A percentile compares a stretch with the other conserved stretches of the same genome.
These are phyloP conservation scores for Biscutella auriculata DNA, from an alignment of 441 rosid species.

Conservation along the genomic window DNA sequence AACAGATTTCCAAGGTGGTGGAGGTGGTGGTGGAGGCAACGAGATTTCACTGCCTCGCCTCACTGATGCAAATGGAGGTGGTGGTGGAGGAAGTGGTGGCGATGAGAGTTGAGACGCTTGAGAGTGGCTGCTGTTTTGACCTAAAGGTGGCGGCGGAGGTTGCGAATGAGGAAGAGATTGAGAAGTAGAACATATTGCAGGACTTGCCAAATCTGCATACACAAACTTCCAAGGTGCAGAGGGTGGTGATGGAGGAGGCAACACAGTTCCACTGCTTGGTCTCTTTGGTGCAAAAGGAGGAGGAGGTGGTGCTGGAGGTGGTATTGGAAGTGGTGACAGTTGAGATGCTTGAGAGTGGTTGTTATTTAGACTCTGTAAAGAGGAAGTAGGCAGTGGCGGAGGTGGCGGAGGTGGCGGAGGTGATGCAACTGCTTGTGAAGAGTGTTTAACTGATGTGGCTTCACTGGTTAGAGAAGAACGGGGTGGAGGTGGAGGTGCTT, in stretches of 20 bases:
- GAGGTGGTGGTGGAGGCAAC: slow-evolving; percentile 22
- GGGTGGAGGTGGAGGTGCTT: slow-evolving; percentile 23
- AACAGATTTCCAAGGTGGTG: slow-evolving; percentile 33
- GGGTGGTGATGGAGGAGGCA: slow-evolving; percentile 27
- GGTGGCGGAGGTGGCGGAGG: slow-evolving; percentile 21
- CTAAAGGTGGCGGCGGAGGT: slow-evolving; percentile 12
- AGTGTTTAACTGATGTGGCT: slow-evolving; percentile 2
- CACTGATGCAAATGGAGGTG: slow-evolving; percentile 21
- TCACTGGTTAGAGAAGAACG: slow-evolving; percentile 14
- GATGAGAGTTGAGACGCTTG: slow-evolving; percentile 4
- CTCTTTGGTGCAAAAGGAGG: slow-evolving; percentile 15
- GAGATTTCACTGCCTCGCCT: slow-evolving; percentile 21
- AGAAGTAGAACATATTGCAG: slow-evolving; percentile 15
- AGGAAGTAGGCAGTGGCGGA: slow-evolving; percentile 20
- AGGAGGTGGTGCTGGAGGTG: slow-evolving; percentile 28
- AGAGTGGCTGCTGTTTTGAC: slow-evolving; percentile 4
- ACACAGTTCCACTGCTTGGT: slow-evolving; percentile 18
- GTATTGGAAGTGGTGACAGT: slow-evolving; percentile 25
- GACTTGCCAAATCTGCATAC: slow-evolving; percentile 17
- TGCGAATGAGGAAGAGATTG: slow-evolving; percentile 11
- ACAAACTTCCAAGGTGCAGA: slow-evolving; percentile 40
- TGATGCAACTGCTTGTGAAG: slow-evolving; percentile 11
- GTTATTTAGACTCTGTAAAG: slow-evolving; percentile 9
- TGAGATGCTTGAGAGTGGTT: slow-evolving; percentile 9
- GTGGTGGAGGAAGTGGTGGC: slow-evolving; percentile 20